Base-by-base conservation (phyloP, 2,329 filamentous ascomycete species). In the Thelonectria discophora region DNA sequence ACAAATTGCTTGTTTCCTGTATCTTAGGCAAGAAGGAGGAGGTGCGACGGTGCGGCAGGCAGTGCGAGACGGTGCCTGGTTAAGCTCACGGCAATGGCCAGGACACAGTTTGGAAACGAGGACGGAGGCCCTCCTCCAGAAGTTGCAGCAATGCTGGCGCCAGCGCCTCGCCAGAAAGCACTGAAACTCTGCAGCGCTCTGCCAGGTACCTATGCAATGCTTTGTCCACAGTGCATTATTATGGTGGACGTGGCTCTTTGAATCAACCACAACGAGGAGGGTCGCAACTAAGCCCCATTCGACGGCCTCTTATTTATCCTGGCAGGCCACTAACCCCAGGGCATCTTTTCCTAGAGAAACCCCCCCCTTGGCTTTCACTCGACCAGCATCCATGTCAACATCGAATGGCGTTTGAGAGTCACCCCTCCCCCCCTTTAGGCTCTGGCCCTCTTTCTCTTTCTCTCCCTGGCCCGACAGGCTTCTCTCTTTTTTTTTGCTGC, bases 221-320 rank as follows among this genome's bases (percentile, higher is more conserved):
- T 39, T 51, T n/a, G 48, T 56, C 30, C 47, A 52, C 53, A 52
- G 53, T 48, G 55, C 43, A 43, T 18, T 27, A 32, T 47, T 27
- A 32, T 47, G 34, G 39, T 51, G 58, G 46, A 60, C 53, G 58
- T 57, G 58, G 53, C 58, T n/a, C 58, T 42, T 57, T 49, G 34
- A 47, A 51, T 57, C 55, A 50, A 30, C 47, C 47, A 64, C 39
- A 11, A 53, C 40, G 63, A 63, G 51, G 63, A 60, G 43, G 59
- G 32, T 43, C 27, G 47, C 54, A 46, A 62, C 69, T 66, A 63
- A 68, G 65, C 68, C 65, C 63, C 65, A 62, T 65, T 65, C 65
- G 58, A 64, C 68, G 64, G 55, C 58, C 62, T 58, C 55, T 67
- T 3, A n/a, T 64, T 62, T 57, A 60, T 51, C 60, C 60, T 20